These are phyloP conservation scores for Hirschfeldia incana DNA, from an alignment of 345 rosid genomes.

Conservation along the genomic window DNA sequence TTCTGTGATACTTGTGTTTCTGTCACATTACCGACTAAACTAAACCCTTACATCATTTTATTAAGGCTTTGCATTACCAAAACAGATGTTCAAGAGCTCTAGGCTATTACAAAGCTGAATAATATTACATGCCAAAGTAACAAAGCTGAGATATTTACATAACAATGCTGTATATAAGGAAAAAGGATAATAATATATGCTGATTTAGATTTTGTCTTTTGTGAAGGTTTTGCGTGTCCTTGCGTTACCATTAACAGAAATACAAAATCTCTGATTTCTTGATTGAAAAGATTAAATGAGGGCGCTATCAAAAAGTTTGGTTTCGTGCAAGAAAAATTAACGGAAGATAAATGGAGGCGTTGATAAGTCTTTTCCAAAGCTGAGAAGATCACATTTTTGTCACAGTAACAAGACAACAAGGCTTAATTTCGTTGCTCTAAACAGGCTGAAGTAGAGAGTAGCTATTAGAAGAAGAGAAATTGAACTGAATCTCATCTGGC, in stretches of 20 bases:
- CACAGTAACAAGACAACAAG: slow-evolving; percentile 11
- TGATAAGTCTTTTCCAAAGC: slow-evolving; percentile 18
- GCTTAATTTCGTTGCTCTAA: slow-evolving; percentile 17
- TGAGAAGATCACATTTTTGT: slow-evolving; percentile 22
- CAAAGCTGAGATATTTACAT: not conserved
- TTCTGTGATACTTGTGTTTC: not conserved
- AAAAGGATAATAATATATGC: not conserved
- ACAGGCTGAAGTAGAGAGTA: slow-evolving; percentile 13
- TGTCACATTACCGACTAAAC: not conserved
- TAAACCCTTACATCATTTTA: not conserved
- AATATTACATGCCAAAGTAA: not conserved
- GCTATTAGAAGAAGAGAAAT: slow-evolving; percentile 6
- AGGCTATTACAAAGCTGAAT: not conserved
- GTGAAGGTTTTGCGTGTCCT: not conserved
- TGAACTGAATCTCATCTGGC: slow-evolving; percentile 45
- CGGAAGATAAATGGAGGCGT: not conserved
- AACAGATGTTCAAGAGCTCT: not conserved
- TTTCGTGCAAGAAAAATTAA: not conserved
- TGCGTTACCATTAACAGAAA: not conserved
- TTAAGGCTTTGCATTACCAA: not conserved
- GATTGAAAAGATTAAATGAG: not conserved
- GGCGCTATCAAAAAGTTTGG: not conserved
- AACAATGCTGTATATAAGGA: not conserved
- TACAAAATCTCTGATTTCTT: not conserved
- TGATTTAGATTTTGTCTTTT: not conserved